Base-by-base conservation (phyloP, 306 rosid genomes). In the Coriaria nepalensis region DNA sequence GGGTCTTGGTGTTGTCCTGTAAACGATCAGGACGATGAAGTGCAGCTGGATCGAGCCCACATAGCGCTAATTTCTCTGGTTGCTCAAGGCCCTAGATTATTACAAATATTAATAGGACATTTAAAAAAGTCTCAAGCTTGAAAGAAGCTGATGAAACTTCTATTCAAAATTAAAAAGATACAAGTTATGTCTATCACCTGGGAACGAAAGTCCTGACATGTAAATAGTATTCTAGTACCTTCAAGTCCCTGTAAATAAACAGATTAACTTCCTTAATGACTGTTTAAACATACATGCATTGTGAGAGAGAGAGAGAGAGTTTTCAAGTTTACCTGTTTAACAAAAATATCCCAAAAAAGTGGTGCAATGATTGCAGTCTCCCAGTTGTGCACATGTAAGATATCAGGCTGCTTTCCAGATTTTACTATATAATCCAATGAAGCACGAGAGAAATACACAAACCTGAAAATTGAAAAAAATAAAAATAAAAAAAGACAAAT, bases 321-420 rank as follows among this genome's bases (percentile, higher is more conserved):
- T 45, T 14, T 7, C 6, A 32, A 52, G 63, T 50, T 62, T 45
- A 87, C 96, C 96, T 87, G 83, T 33, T 78, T 60, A 52, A 67
- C 80, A 71, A 75, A 75, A 52, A 80, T 65, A 70, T 87, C 96
- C 96, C 96, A 87, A 67, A 87, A 87, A 75, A 87, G 96, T 14
- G 96, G 94, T 58, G 82, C 96, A 73, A 73, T 50, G 34, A 87
- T 75, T 53, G 96, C 84, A 65, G 96, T 87, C 78, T 87, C 87
- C 96, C 96, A 80, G 70, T 78, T 78, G 73, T 87, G 96, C 13
- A 87, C 55, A 66, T 87, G 96, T 53, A 87, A 57, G 49, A 87
- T 69, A 73, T 87, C 94, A 10, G 94, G 96, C 61, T 69, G 74
- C 85, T 76, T 87, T 56, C 87, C 93, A 42, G 87, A 71, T 69